Percentiles rank a stretch among this genome's conserved stretches.
These are phyloP conservation scores for Trichoderma simmonsii DNA, from an alignment of 2,329 filamentous ascomycete genomes.

Conservation along the genomic window DNA sequence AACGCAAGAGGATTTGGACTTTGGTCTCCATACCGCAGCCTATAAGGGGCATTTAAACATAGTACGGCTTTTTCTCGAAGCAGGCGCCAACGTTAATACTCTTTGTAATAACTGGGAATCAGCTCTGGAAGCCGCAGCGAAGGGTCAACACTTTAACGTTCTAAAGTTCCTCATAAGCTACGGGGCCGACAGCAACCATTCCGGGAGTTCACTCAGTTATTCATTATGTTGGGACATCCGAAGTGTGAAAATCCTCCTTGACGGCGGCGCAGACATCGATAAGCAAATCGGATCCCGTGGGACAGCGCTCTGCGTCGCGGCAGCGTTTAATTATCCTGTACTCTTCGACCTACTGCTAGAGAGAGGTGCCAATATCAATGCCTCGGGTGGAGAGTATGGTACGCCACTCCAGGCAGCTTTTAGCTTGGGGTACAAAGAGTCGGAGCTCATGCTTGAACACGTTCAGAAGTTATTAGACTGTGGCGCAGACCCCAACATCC, in stretches of 20 bases:
- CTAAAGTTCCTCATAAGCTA: background rate
- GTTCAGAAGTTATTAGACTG: background rate
- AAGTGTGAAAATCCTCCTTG: background rate
- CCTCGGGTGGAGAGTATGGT: background rate
- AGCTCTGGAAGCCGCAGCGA: background rate
- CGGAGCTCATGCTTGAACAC: too few species aligned
- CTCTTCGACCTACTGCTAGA: background rate
- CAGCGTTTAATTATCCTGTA: accelerated
- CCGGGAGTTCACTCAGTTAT: background rate
- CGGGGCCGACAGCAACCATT: background rate
- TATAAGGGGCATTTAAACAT: background rate
- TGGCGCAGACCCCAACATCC: background rate
- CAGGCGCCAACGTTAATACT: background rate
- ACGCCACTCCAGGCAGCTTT: background rate
- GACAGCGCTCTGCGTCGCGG: background rate
- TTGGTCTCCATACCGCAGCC: background rate
- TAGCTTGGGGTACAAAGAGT: too few species aligned
- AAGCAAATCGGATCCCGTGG: background rate
- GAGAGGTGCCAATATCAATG: background rate
- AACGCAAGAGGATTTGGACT: background rate
- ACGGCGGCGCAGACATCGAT: background rate
- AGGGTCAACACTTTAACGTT: background rate
- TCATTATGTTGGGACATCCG: too few species aligned
- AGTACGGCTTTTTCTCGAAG: background rate
- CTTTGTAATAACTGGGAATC: background rate